Evolutionary conservation across 345 rosid species (phyloP), one percentile per base, ranked within the genome.

Genomic region (Hirschfeldia incana): DNA sequence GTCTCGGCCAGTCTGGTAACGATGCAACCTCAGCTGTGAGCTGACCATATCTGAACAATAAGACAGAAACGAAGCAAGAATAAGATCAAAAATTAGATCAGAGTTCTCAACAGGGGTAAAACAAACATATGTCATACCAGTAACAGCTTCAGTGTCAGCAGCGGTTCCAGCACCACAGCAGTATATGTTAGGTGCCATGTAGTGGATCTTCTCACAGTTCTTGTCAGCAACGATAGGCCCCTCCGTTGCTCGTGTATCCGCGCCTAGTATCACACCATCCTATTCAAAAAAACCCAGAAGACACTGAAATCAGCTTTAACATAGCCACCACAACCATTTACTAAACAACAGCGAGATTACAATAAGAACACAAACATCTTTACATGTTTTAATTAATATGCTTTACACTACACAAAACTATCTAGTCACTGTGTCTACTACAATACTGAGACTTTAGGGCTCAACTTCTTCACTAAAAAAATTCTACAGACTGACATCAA

Each of bases 101-200:
- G 51, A 44, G 51, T 44, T 11, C n/a, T 44, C 11, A 11, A 44
- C n/a, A 44, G 42, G 51, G 13, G n/a, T 3, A 44, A 44, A 44
- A 3, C 21, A 44, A 44, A 44, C 4, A 44, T 44, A 4, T 2
- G n/a, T 44, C 51, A 44, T 81, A 95, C 98, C 98, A 63, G 98
- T 95, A 44, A 95, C 99, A 55, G 98, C 98, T 87, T 93, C 99
- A 1, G 99, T 91, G 77, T 95, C 98, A 49, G 98, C 99, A 72
- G 97, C 98, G 58, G 94, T 92, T 84, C 99, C 99, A 4, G 97
- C 99, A 82, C 97, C 99, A 83, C 98, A 95, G 76, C 98, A 93
- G 60, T 92, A 93, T 61, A 93, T 91, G 82, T 95, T 95, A 44
- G 99, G 99, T 16, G 99, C 98, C 98, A 95, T 95, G 51, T 91